Conservation (phyloP, 1,284 basidiomycete species). For the Puccinia coronata region DNA sequence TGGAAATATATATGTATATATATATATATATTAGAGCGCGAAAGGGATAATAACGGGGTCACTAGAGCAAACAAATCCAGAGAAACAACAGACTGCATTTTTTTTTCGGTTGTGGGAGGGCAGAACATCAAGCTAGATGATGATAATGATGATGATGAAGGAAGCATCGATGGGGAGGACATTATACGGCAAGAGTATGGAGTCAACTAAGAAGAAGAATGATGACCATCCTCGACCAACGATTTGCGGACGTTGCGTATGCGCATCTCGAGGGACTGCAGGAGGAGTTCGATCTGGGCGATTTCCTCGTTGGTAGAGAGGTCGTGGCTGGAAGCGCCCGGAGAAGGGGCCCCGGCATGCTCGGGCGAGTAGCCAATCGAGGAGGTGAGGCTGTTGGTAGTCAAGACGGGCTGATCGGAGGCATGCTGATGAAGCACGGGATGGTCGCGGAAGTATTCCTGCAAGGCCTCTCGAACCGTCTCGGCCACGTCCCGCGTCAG, state of each 20-base stretch:
- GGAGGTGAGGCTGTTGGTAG: background rate
- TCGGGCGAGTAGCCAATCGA: background rate
- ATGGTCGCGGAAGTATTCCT: slow-evolving; percentile 28
- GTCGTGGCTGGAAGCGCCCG: background rate
- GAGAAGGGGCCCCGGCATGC: no score
- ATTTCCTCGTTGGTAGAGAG: background rate
- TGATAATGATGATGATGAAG: no score
- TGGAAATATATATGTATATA: no score
- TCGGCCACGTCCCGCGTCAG: background rate
- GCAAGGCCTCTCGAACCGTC: slow-evolving; percentile 3
- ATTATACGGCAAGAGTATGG: no score
- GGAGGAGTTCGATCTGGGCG: background rate
- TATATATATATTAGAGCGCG: no score
- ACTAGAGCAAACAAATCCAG: no score
- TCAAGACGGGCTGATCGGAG: background rate
- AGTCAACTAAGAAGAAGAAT: background rate
- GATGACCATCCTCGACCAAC: background rate
- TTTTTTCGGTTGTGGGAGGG: no score
- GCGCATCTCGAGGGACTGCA: slow-evolving; percentile 2
- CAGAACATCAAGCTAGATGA: no score
- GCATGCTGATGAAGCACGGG: background rate
- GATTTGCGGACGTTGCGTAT: slow-evolving; percentile 16
- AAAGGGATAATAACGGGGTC: no score
- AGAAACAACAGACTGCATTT: no score
- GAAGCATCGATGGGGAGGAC: no score